Percentiles rank a stretch among this genome's conserved stretches.
phyloP scores from a whole-genome alignment of 495 filamentous ascomycete genomes.

The Podospora conica region DNA sequence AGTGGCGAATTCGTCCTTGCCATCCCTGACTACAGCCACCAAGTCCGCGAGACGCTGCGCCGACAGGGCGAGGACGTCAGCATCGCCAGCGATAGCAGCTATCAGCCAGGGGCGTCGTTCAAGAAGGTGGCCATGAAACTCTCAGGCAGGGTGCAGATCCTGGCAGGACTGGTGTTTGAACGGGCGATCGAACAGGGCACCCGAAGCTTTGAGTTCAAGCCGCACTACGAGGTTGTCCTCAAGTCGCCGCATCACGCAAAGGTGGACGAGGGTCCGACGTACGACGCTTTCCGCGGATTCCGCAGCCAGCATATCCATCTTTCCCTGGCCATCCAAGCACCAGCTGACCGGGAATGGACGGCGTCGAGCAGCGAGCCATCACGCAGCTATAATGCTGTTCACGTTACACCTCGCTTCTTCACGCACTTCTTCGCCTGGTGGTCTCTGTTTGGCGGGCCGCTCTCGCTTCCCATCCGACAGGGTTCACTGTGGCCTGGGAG shows the following conservation, averaged over 20 bases:
- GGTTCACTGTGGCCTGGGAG: slow-evolving; percentile 82
- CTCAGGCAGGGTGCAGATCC: slow-evolving; percentile 87
- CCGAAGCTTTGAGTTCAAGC: slow-evolving; percentile 79
- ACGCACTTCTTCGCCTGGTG: slow-evolving; percentile 98
- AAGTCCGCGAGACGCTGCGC: slow-evolving; percentile 63
- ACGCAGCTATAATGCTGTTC: slow-evolving; percentile 88
- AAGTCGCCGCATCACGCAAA: slow-evolving; percentile 71
- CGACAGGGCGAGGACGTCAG: slow-evolving; percentile 56
- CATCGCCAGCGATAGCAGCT: slow-evolving; percentile 55
- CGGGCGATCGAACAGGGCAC: slow-evolving; percentile 56
- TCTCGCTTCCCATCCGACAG: slow-evolving; percentile 92
- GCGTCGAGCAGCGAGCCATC: slow-evolving; percentile 65
- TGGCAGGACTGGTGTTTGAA: slow-evolving; percentile 88
- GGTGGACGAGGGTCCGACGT: slow-evolving; percentile 48
- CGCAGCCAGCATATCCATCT: slow-evolving; percentile 93
- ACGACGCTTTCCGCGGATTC: slow-evolving; percentile 92
- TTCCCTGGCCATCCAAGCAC: slow-evolving; percentile 81
- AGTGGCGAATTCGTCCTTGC: slow-evolving; percentile 92
- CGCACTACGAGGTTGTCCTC: slow-evolving; percentile 86
- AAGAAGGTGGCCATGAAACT: slow-evolving; percentile 99
- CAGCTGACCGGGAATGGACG: slow-evolving; percentile 72
- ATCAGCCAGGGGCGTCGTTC: slow-evolving; percentile 72
- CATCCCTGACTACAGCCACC: slow-evolving; percentile 85
- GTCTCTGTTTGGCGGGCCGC: slow-evolving; percentile 88
- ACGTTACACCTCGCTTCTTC: slow-evolving; percentile 90